phyloP scores from a whole-genome alignment of 345 rosid genomes.

The Lepidium sativum region DNA sequence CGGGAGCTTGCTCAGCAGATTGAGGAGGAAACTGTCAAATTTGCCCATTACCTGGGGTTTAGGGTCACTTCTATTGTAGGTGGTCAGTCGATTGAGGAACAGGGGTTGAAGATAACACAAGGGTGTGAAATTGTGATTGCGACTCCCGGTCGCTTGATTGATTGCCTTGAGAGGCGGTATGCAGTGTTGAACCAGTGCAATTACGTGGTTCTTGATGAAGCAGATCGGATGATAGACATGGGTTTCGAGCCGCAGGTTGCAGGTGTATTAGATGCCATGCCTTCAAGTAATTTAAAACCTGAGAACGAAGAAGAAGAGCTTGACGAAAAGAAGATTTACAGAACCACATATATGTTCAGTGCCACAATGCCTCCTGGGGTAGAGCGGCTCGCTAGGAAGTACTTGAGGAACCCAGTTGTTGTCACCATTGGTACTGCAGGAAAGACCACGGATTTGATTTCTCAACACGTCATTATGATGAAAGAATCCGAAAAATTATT shows the following conservation, averaged over 20 bases:
- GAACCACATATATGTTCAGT: conserved; percentile 96
- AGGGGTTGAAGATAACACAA: conserved; percentile 78
- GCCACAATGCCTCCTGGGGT: conserved; percentile 97
- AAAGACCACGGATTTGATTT: conserved; percentile 77
- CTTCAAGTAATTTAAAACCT: conserved; percentile 85
- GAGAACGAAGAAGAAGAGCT: conserved; percentile 98
- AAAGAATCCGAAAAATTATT: conserved; percentile 74
- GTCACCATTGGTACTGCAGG: conserved; percentile 97
- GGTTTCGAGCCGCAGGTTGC: conserved; percentile 92
- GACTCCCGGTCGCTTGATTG: conserved; percentile 83
- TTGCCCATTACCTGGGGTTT: conserved; percentile 67
- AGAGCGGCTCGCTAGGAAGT: conserved; percentile 90
- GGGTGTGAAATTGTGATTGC: conserved; percentile 98
- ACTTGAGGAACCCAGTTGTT: conserved; percentile 91
- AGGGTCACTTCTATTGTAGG: conserved; percentile 92
- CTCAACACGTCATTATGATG: conserved; percentile 83
- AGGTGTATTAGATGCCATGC: conserved; percentile 91
- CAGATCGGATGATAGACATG: conserved; percentile 97
- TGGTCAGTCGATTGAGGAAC: conserved; percentile 92
- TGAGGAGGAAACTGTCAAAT: conserved; percentile 86
- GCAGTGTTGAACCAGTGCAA: conserved; percentile 88
- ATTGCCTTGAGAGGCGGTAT: conserved; percentile 88
- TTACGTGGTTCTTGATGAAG: conserved; percentile 97
- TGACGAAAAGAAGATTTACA: conserved; percentile 81
- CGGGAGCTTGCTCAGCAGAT: conserved; percentile 94